Base-by-base conservation (phyloP, 257 asterid species). In the Solanum neorickii region DNA sequence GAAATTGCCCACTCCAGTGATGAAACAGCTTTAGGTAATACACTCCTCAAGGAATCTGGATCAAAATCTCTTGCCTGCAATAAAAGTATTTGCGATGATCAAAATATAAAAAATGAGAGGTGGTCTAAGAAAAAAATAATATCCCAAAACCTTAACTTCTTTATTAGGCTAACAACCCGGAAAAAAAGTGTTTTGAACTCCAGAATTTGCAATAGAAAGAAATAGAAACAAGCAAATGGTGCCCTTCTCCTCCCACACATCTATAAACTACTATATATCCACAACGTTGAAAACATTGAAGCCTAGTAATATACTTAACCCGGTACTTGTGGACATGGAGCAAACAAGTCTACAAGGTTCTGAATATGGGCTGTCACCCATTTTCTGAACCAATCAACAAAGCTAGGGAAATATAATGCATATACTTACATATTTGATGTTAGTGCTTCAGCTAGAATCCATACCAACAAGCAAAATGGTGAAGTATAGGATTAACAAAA, bases 1-100 rank as follows among this genome's bases (percentile, higher is more conserved):
- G 93, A 91, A 85, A 95, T 88, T 9, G 98, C 98, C 94, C 97
- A 86, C 62, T 94, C 98, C 89, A 96, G 77, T 12, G 89, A 92
- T 21, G 98, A 94, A 89, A 94, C 98, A 0, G 98, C 98, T 88
- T 89, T 88, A 0, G 99, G 99, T 74, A 96, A 91, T 87, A 91
- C 93, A 60, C 60, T 90, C 90, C 99, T 95, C 66, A 96, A 91
- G 60, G 99, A 96, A 78, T 96, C 98, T 41, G 99, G 99, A 93
- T 96, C 98, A 82, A 96, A 96, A 90, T 96, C 99, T 91, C 82
- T 91, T 8, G 99, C 98, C 98, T 96, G 94, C 68, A 86, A 87
- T 70, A 87, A 12, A 62, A 25, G 82, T 70, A 77, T 33, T n/a
- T 69, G 77, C 78, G 76, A 65, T 74, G 60, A 75, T 42, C 23